These are phyloP conservation scores for Pyronema omphalodes DNA, from an alignment of 495 filamentous ascomycete genomes.

Conservation along the genomic window DNA sequence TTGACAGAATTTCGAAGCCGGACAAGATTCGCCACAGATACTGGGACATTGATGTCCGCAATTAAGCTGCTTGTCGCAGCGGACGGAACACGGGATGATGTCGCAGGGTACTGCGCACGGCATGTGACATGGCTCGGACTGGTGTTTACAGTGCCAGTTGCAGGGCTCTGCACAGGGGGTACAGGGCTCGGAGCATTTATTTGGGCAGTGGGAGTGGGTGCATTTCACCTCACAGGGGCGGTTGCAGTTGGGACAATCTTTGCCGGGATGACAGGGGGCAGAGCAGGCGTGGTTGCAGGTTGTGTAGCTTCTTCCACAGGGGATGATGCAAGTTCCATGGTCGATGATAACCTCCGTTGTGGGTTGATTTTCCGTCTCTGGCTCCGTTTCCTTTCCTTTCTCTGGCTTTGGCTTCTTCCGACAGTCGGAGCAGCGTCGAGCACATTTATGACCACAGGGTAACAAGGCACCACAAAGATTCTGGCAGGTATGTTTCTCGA, in stretches of 20 bases:
- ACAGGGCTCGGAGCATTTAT: conserved; percentile 45
- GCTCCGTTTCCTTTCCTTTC: background rate
- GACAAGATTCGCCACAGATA: conserved; percentile 49
- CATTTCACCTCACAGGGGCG: conserved; percentile 43
- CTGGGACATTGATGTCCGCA: conserved; percentile 57
- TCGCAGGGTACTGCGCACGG: conserved; percentile 46
- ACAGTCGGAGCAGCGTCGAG: conserved; percentile 34
- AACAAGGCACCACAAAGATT: conserved; percentile 30
- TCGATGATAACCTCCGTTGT: conserved; percentile 6
- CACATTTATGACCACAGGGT: conserved; percentile 46
- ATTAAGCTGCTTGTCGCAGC: conserved; percentile 36
- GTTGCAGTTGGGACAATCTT: conserved; percentile 36
- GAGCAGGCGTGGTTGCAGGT: conserved; percentile 43
- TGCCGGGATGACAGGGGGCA: conserved; percentile 34
- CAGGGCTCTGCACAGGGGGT: conserved; percentile 44
- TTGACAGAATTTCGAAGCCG: conserved; percentile 37
- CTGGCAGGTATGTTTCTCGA: conserved; percentile 30
- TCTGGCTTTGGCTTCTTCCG: conserved; percentile 5
- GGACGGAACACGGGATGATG: conserved; percentile 43
- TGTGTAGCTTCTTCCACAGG: conserved; percentile 35
- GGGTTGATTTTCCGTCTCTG: conserved; percentile 5
- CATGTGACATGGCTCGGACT: conserved; percentile 34
- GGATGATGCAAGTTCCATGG: conserved; percentile 34
- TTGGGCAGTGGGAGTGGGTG: conserved; percentile 40
- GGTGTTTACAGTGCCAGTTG: conserved; percentile 39